Conservation (phyloP, 139 green algal species). For the Closterium sp. region DNA sequence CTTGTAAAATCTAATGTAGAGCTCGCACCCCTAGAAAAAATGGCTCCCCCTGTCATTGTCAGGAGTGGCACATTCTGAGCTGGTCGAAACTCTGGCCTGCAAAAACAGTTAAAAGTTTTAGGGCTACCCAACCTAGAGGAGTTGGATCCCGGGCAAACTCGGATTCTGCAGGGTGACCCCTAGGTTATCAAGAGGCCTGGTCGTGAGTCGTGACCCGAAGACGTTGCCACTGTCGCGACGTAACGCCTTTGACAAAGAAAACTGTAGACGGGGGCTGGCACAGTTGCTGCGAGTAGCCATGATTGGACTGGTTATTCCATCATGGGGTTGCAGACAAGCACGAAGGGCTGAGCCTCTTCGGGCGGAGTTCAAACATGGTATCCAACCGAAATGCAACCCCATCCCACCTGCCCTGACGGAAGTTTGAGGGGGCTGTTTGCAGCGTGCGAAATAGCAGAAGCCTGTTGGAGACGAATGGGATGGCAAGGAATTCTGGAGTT, state of each 20-base stretch:
- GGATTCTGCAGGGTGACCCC: too few relatives aligned
- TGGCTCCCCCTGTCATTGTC: too few relatives aligned
- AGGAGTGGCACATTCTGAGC: too few relatives aligned
- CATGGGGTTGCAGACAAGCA: background rate
- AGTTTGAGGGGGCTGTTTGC: background rate
- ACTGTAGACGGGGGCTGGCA: background rate
- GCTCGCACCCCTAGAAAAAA: too few relatives aligned
- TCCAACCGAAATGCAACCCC: background rate
- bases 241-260: background rate
- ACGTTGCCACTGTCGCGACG: background rate
- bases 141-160: too few relatives aligned
- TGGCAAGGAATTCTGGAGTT: background rate
- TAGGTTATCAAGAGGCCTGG: too few relatives aligned
- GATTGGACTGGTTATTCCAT: background rate
- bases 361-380: background rate
- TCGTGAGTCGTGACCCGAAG: too few relatives aligned
- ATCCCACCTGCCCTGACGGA: background rate
- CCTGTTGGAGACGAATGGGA: background rate
- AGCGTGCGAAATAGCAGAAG: background rate
- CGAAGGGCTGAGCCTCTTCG: background rate
- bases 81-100: too few relatives aligned
- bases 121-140: too few relatives aligned
- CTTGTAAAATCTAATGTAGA: too few relatives aligned
- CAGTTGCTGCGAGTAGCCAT: background rate
- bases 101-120: too few relatives aligned